Conservation (phyloP, 2,329 filamentous ascomycete genomes). For the Chaetomiaceae sp. region DNA sequence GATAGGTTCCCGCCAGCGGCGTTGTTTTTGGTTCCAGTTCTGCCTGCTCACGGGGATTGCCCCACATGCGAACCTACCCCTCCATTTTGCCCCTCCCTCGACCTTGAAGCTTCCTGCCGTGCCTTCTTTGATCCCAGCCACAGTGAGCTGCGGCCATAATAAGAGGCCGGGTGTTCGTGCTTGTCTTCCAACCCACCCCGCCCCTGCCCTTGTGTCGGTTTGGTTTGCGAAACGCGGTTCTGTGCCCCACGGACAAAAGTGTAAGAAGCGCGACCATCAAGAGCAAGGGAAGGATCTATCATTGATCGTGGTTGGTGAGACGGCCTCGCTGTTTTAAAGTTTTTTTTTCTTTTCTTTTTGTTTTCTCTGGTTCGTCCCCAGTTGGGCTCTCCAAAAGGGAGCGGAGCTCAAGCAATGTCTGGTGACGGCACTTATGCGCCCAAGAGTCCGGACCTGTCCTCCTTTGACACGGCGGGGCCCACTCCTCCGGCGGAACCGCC, state of each 20-base stretch:
- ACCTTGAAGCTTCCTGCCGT: neutral
- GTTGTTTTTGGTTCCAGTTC: neutral
- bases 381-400: neutral
- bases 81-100: slow-evolving; percentile 5
- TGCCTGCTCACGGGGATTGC: slow-evolving; percentile 4
- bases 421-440: slow-evolving; percentile 51
- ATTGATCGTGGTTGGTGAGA: slow-evolving; percentile 7
- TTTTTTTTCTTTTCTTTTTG: too few species aligned
- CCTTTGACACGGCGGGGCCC: slow-evolving; percentile 43
- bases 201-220: slow-evolving; percentile 14
- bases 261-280: slow-evolving; percentile 2
- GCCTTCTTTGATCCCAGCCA: slow-evolving; percentile 16
- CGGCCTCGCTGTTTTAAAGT: neutral
- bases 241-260: slow-evolving; percentile 14
- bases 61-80: slow-evolving; percentile 14
- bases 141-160: slow-evolving; percentile 16
- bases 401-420: slow-evolving; percentile 40
- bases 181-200: slow-evolving; percentile 23
- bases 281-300: slow-evolving; percentile 17
- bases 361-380: slow-evolving; percentile 14
- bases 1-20: too few species aligned
- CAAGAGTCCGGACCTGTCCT: slow-evolving; percentile 57
- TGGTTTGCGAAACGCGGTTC: slow-evolving; percentile 2
- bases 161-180: slow-evolving; percentile 12
- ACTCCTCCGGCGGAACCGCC: slow-evolving; percentile 25